Percentiles rank a stretch among this genome's conserved stretches.
These are phyloP conservation scores for Penicillium daleae DNA, from an alignment of 495 filamentous ascomycete genomes.

Conservation along the genomic window DNA sequence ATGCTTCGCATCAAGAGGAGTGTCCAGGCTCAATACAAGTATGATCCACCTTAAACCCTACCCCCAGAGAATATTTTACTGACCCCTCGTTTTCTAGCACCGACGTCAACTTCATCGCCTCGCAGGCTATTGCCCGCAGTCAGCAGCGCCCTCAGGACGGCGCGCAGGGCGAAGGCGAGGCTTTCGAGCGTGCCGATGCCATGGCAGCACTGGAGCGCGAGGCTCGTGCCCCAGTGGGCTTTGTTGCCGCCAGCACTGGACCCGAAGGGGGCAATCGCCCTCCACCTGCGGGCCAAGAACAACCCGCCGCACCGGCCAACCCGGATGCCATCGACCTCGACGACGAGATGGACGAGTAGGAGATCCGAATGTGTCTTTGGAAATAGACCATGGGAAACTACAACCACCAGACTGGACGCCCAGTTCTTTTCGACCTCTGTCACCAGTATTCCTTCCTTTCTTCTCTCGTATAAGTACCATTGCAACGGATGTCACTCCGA, in stretches of 20 bases:
- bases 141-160: constrained; percentile 61
- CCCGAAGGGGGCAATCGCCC: constrained; percentile 72
- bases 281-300: constrained; percentile 41
- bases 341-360: constrained; percentile 58
- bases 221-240: constrained; percentile 84
- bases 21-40: constrained; percentile 96
- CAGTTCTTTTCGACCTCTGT: constrained; percentile 17
- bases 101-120: constrained; percentile 98
- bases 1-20: constrained; percentile 98
- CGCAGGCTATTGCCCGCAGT: constrained; percentile 85
- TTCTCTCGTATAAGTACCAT: constrained; percentile 24
- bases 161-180: constrained; percentile 45
- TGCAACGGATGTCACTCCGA: constrained; percentile 17
- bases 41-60: constrained; percentile 33
- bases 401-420: constrained; percentile 9
- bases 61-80: constrained; percentile 15
- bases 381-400: background rate
- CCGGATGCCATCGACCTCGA: constrained; percentile 92
- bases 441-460: constrained; percentile 21
- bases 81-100: constrained; percentile 60
- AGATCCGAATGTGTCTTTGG: background rate
- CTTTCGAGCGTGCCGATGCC: constrained; percentile 70
- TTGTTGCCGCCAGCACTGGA: constrained; percentile 83
- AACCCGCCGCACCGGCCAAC: constrained; percentile 62
- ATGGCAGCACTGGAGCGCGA: constrained; percentile 92